Conservation (phyloP, 1,139 yeast species). For the Yamadazyma songkhlaensis region DNA sequence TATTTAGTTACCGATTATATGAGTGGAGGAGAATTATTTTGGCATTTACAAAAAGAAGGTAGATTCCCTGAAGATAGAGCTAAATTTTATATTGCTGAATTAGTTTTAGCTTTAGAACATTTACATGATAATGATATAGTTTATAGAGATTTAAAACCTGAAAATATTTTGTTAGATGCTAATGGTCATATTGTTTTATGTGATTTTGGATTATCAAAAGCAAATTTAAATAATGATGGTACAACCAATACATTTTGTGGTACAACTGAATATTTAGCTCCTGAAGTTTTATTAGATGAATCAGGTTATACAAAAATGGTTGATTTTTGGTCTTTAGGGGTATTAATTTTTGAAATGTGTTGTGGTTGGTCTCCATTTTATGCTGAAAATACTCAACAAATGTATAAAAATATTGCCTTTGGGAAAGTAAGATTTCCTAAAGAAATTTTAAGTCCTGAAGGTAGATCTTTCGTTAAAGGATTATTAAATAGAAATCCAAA, state of each 20-base stretch:
- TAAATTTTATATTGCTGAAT: slow-evolving; percentile 92
- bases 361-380: slow-evolving; percentile 99
- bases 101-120: slow-evolving; percentile 87
- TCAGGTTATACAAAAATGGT: slow-evolving; percentile 84
- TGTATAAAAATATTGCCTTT: slow-evolving; percentile 97
- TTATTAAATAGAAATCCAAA: slow-evolving; percentile 90
- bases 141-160: slow-evolving; percentile 93
- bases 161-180: slow-evolving; percentile 88
- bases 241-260: slow-evolving; percentile 98
- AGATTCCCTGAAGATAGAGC: slow-evolving; percentile 91
- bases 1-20: slow-evolving; percentile 94
- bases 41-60: slow-evolving; percentile 97
- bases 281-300: slow-evolving; percentile 79
- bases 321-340: slow-evolving; percentile 84
- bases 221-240: slow-evolving; percentile 81
- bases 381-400: slow-evolving; percentile 95
- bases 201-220: slow-evolving; percentile 95
- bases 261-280: slow-evolving; percentile 88
- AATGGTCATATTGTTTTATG: slow-evolving; percentile 96
- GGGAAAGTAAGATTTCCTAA: slow-evolving; percentile 97
- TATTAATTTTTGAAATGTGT: slow-evolving; percentile 81
- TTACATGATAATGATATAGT: slow-evolving; percentile 91
- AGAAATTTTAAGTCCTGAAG: slow-evolving; percentile 87
- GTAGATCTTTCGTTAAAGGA: slow-evolving; percentile 93
- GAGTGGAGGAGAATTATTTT: slow-evolving; percentile 97